Conservation (phyloP, 768 basidiomycete genomes). For the Hygrophoropsis aurantiaca region DNA sequence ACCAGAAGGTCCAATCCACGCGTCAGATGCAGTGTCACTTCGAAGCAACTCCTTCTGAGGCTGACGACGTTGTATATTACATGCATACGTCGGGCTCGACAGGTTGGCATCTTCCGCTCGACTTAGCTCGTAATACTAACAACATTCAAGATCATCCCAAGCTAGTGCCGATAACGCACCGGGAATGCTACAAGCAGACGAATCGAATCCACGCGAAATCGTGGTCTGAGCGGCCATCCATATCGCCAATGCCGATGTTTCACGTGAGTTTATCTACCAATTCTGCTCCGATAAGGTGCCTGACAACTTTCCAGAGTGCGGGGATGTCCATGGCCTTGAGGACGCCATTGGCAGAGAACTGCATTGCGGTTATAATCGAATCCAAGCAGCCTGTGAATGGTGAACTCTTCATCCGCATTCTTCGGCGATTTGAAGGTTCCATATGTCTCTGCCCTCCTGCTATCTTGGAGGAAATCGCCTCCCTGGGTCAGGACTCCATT, state of each 20-base stretch:
- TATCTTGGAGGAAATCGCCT: slow-evolving; percentile 17
- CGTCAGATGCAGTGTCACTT: too few relatives aligned
- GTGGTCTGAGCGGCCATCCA: slow-evolving; percentile 8
- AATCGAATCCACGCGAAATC: slow-evolving; percentile 1
- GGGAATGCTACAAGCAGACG: slow-evolving; percentile 8
- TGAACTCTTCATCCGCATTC: slow-evolving; percentile 11
- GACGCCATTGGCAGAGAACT: slow-evolving; percentile 4
- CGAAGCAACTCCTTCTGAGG: too few relatives aligned
- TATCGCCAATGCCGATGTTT: slow-evolving; percentile 20
- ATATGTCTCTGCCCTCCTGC: slow-evolving; percentile 12
- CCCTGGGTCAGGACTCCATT: slow-evolving; percentile 2
- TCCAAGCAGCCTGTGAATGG: slow-evolving; percentile 11
- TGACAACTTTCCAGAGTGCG: slow-evolving; percentile 7
- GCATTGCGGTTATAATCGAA: slow-evolving; percentile 7
- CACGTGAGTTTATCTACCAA: slow-evolving; percentile 11
- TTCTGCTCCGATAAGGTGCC: neutral
- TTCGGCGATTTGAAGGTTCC: slow-evolving; percentile 9
- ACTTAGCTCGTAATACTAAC: slow-evolving; percentile 6
- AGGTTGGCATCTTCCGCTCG: neutral
- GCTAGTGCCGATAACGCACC: slow-evolving; percentile 13
- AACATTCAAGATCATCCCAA: slow-evolving; percentile 20
- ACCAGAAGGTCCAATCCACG: neutral
- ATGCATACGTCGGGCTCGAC: neutral
- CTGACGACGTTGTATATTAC: neutral
- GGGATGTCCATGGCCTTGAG: slow-evolving; percentile 9